Evolutionary conservation across 495 filamentous ascomycete genomes (phyloP).

Genomic region (Tetracladium setigerum): DNA sequence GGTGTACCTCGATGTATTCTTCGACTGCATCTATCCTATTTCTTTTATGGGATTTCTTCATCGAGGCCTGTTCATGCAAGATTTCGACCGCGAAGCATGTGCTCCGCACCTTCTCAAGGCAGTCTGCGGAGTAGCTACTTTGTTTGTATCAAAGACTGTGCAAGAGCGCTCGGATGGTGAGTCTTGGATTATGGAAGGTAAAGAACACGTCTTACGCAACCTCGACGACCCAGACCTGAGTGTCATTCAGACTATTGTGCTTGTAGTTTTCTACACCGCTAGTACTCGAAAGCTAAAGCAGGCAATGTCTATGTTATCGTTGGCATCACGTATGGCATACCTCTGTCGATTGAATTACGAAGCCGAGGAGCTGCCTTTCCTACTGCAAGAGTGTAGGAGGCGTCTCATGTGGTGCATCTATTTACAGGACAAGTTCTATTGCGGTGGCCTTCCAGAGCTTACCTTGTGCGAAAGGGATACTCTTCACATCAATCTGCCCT

Average conservation of each 20-base stretch:
- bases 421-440: slow-evolving; percentile 39
- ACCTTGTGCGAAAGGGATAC: slow-evolving; percentile 35
- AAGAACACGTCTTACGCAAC: slow-evolving; percentile 31
- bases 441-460: slow-evolving; percentile 36
- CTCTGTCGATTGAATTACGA: slow-evolving; percentile 42
- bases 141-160: slow-evolving; percentile 36
- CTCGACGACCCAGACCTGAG: slow-evolving; percentile 38
- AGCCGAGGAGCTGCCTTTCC: slow-evolving; percentile 37
- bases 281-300: slow-evolving; percentile 36
- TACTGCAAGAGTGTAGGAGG: slow-evolving; percentile 40
- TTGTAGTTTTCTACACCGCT: slow-evolving; percentile 38
- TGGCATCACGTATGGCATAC: slow-evolving; percentile 38
- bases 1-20: slow-evolving; percentile 34
- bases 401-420: slow-evolving; percentile 44
- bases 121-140: slow-evolving; percentile 37
- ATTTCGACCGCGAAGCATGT: slow-evolving; percentile 40
- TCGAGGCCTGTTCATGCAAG: slow-evolving; percentile 44
- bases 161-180: slow-evolving; percentile 34
- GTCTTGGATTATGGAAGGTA: slow-evolving; percentile 39
- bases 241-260: slow-evolving; percentile 39
- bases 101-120: slow-evolving; percentile 39
- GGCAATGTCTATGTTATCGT: slow-evolving; percentile 40
- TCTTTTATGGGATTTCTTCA: slow-evolving; percentile 41
- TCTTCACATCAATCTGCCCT: slow-evolving; percentile 39
- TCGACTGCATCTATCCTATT: slow-evolving; percentile 42